Conservation (phyloP, 805 yeast species). For the Cephaloascus fragrans region DNA sequence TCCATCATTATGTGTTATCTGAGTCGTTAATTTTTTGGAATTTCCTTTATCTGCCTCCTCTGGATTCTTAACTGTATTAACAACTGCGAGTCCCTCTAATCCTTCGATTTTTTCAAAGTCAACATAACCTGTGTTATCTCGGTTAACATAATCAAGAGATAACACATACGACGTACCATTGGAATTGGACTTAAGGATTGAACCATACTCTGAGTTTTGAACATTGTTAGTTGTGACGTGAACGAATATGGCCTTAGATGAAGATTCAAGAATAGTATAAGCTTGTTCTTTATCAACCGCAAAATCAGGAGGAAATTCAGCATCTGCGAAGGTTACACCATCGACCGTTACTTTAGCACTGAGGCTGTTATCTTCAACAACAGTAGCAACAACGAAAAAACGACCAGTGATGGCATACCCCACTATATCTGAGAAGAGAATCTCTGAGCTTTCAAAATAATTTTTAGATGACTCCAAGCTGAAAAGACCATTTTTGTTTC, state of each 20-base stretch:
- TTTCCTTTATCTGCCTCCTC: conserved; percentile 32
- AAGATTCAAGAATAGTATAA: conserved; percentile 72
- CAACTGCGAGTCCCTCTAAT: conserved; percentile 74
- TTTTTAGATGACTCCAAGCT: conserved; percentile 39
- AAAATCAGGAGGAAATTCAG: conserved; percentile 62
- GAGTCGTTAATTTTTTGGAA: conserved; percentile 54
- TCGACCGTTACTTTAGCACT: conserved; percentile 70
- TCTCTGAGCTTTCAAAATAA: conserved; percentile 30
- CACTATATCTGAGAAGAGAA: conserved; percentile 45
- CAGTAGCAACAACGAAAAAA: conserved; percentile 64
- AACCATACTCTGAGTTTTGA: conserved; percentile 54
- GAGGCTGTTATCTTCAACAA: conserved; percentile 31
- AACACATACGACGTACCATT: conserved; percentile 83
- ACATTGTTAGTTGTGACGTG: conserved; percentile 65
- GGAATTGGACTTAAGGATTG: conserved; percentile 78
- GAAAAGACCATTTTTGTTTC: conserved; percentile 6
- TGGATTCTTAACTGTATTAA: conserved; percentile 58
- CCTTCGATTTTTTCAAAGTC: conserved; percentile 82
- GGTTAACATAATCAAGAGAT: conserved; percentile 60
- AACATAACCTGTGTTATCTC: conserved; percentile 65
- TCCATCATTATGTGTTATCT: conserved; percentile 85
- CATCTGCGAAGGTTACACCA: conserved; percentile 69
- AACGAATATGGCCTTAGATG: conserved; percentile 63
- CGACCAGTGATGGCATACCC: conserved; percentile 70
- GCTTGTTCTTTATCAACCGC: conserved; percentile 53